Base-by-base conservation (phyloP, 1,284 basidiomycete genomes). In the Ceratobasidium sp. region DNA sequence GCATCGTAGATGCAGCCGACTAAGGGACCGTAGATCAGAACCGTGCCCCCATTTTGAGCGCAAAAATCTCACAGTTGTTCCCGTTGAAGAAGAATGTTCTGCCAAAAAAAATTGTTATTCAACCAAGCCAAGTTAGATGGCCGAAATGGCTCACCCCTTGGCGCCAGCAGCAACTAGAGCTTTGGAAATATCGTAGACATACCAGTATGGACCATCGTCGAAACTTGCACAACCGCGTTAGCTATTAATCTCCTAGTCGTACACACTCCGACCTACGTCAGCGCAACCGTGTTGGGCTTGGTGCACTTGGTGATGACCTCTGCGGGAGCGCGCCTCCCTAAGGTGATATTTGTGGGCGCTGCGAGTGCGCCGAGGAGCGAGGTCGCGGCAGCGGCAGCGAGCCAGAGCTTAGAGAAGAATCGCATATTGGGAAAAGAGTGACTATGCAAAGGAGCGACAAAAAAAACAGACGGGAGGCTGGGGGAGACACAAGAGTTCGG, bases 141-240 rank as follows among this genome's bases (percentile, higher is more conserved):
- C 41, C 3, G 10, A 33, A 20, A 46, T 57, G 18, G 35, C 74
- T 1, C 33, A 76, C 74, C 79, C 79, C 67, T 79, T 80, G 23
- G 68, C 79, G 64, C 77, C 77, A 59, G 76, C 77, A 12, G 76
- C 77, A 23, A 57, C 67, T 16, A 80, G 71, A 18, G 67, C 35
- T 10, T 80, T 76, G 38, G 64, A 59, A 38, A 83, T 80, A 6
- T 79, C 41, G n/a, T 73, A 30, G n/a, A 81, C 77, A 76, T 79
- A 80, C 12, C n/a, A 30, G 59, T 80, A 82, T 67, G 82, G 79
- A 12, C 79, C 79, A 78, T 78, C 79, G 50, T 67, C 79, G 77
- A 46, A 50, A 20, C 68, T 71, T n/a, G 27, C 33, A 27, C n/a
- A 55, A 57, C 3, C 67, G 54, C 54, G 38, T 69, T 30, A 69